Base-by-base conservation (phyloP, 495 filamentous ascomycete genomes). In the Penicillium angulare region DNA sequence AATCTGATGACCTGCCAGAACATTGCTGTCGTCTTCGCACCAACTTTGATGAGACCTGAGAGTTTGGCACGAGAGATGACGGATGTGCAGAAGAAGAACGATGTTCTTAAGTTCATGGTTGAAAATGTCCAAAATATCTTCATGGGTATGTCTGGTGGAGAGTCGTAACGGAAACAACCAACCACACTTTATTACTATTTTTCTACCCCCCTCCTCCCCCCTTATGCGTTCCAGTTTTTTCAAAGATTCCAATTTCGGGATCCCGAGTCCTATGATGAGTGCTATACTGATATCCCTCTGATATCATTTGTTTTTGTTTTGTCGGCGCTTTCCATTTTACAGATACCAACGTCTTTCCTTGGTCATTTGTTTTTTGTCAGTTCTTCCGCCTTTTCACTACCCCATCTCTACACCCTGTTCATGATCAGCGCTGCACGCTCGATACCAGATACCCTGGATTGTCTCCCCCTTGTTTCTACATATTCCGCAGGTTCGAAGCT, bases 1-100 rank as follows among this genome's bases (percentile, higher is more conserved):
- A 99, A 99, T 62, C 67, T 82, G 68, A 99, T 99, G 95, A 93
- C 88, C 16, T 87, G 92, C 29, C 85, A 88, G 64, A 99, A 99
- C 58, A 74, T 97, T 31, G 90, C 95, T 5, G 95, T 99, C 49
- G 95, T 99, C 22, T 99, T 99, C 60, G 95, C 95, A 21, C 95
- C 95, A 20, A 99, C 95, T 7, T 90, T 99, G 52, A 93, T 99
- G 87, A 79, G 93, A 43, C 90, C 95, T 20, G 75, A 84, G 63
- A 90, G 84, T 53, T 74, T 97, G 55, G 88, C 95, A 55, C 85
- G 90, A 48, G 95, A 99, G 66, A 95, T 97, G 87, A 89, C 85
- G 10, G 95, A 99, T 57, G 93, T 95, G 74, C 87, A 92, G 56
- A 81, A 87, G 50, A 96, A 96, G 79, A 95, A 95, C 51, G 75